Base-by-base conservation (phyloP, 2,329 filamentous ascomycete species). In the Hypoxylon sp. region DNA sequence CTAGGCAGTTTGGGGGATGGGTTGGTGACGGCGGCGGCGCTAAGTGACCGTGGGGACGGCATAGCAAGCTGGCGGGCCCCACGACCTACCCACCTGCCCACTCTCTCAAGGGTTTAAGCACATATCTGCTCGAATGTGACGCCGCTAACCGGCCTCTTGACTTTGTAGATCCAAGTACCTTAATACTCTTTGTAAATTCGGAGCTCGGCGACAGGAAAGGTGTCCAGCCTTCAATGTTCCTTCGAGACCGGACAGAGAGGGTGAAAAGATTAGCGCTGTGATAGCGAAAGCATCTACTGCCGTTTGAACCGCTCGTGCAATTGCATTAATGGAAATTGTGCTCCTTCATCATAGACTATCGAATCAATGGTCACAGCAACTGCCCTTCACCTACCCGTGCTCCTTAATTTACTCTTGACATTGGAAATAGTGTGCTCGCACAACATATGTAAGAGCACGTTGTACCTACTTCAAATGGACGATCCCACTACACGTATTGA, bases 381-480 rank as follows among this genome's bases (percentile, higher is more conserved):
- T 39, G 14, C n/a, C 50, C 63, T 23, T 59, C 48, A 46, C 25
- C 55, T 51, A 41, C 45, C 16, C 34, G 58, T 53, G 12, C 23
- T 41, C 21, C 3, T 29, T n/a, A n/a, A 37, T 34, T 46, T 55
- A 25, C 53, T 53, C 41, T 55, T 30, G 41, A 61, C 30, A 43
- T 37, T 30, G 55, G 48, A 45, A 58, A 66, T 63, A 52, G 51
- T 68, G 66, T 65, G 66, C 66, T 68, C 52, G 66, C 63, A 66
- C 66, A 59, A 45, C 63, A 69, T 63, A 61, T 67, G 66, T 66
- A 69, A 37, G 48, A 63, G 41, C 45, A 50, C n/a, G 32, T 34
- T 46, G 48, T 61, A 59, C 50, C 51, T 63, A 53, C 51, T 43
- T 61, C 27, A 25, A 21, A 46, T 53, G 25, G 61, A 25, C 27